Conservation (phyloP, 306 rosid species). For the Dicorynia guianensis region DNA sequence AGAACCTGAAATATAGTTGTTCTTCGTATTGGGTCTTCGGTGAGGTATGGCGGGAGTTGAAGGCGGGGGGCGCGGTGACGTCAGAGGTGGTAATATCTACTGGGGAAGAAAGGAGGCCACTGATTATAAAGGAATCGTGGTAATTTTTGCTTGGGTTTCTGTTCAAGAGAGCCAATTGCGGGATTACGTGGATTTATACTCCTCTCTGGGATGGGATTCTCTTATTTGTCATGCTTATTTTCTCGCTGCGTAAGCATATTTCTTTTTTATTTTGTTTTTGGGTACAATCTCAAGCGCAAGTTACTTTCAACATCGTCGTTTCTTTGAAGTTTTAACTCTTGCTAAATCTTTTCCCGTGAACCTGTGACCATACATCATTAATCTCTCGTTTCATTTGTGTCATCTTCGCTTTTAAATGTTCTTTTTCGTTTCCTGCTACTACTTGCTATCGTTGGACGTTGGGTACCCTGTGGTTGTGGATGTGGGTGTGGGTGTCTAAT, state of each 20-base stretch:
- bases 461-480: too few relatives aligned
- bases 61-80: slow-evolving; percentile 40
- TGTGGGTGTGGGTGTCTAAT: background rate
- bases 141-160: slow-evolving; percentile 91
- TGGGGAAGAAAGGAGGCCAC: slow-evolving; percentile 79
- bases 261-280: background rate
- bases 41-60: slow-evolving; percentile 57
- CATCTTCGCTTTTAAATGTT: background rate
- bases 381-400: background rate
- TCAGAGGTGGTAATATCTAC: slow-evolving; percentile 59
- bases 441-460: background rate
- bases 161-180: slow-evolving; percentile 57
- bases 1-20: slow-evolving; percentile 23
- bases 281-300: background rate
- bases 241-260: slow-evolving; percentile 71
- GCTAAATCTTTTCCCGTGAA: background rate
- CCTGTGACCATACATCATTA: background rate
- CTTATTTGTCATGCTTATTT: slow-evolving; percentile 85
- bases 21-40: slow-evolving; percentile 32
- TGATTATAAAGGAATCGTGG: slow-evolving; percentile 76
- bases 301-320: background rate
- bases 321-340: background rate
- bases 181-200: slow-evolving; percentile 70
- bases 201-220: slow-evolving; percentile 85
- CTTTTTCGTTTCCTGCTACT: background rate